phyloP scores from a whole-genome alignment of 768 basidiomycete genomes.

The Leccinum variicolor region DNA sequence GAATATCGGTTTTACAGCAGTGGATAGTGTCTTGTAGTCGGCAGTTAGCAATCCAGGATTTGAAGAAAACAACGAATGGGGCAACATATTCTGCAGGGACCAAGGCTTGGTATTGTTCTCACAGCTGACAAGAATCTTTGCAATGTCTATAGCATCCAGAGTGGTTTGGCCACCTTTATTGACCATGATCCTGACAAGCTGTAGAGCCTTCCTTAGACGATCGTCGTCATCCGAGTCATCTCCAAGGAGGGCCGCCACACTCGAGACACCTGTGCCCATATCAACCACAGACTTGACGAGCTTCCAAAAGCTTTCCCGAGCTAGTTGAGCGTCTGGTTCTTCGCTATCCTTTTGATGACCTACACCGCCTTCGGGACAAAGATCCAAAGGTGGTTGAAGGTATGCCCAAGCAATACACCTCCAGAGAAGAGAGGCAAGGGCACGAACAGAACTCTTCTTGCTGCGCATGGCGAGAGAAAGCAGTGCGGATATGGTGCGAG shows the following conservation, averaged over 20 bases:
- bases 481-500: conserved; percentile 46
- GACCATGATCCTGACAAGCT: conserved; percentile 55
- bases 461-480: conserved; percentile 56
- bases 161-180: conserved; percentile 48
- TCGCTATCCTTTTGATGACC: conserved; percentile 11
- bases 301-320: conserved; percentile 43
- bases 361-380: conserved; percentile 23
- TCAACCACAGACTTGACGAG: conserved; percentile 52
- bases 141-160: conserved; percentile 52
- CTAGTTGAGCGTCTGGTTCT: conserved; percentile 25
- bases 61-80: conserved; percentile 52
- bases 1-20: conserved; percentile 48
- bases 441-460: conserved; percentile 61
- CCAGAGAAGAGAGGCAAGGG: conserved; percentile 62
- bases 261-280: conserved; percentile 55
- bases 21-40: conserved; percentile 47
- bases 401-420: conserved; percentile 63
- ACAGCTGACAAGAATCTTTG: conserved; percentile 38
- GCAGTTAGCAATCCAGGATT: conserved; percentile 52
- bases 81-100: conserved; percentile 47
- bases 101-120: conserved; percentile 38
- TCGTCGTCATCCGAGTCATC: conserved; percentile 38
- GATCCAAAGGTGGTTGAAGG: conserved; percentile 46
- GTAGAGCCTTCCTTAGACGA: conserved; percentile 43
- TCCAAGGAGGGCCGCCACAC: conserved; percentile 53